Evolutionary conservation across 2,329 filamentous ascomycete genomes (phyloP).

Genomic region (Cephalotrichum gorgonifer): DNA sequence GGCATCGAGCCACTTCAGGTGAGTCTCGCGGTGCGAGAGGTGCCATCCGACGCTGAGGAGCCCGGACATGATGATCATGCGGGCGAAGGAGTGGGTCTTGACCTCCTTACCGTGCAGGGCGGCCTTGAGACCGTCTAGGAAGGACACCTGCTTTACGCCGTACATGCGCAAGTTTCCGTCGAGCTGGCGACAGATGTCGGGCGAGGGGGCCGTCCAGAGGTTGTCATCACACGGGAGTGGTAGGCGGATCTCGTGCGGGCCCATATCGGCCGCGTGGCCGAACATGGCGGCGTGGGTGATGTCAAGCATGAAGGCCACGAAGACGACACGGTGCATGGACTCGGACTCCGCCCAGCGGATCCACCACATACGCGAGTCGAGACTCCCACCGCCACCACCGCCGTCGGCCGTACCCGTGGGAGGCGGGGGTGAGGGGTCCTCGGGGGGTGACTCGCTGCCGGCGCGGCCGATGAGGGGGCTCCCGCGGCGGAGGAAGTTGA

Average conservation of each 20-base stretch:
- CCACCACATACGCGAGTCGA: conserved; percentile 54
- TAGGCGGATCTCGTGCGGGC: conserved; percentile 78
- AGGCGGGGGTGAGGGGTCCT: conserved; percentile 21
- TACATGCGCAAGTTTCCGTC: conserved; percentile 69
- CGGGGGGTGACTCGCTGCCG: conserved; percentile 68
- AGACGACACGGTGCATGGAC: conserved; percentile 76
- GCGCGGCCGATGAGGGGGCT: conserved; percentile 76
- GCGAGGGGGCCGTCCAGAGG: conserved; percentile 73
- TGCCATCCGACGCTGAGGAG: conserved; percentile 89
- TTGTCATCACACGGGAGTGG: conserved; percentile 81
- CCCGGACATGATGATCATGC: conserved; percentile 84
- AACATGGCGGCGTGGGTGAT: conserved; percentile 88
- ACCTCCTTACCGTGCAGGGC: conserved; percentile 75
- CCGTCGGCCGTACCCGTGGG: conserved; percentile 28
- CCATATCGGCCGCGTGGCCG: conserved; percentile 82
- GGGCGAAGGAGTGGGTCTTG: conserved; percentile 76
- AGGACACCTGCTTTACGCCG: conserved; percentile 68
- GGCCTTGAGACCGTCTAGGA: conserved; percentile 74
- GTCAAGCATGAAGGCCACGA: conserved; percentile 83
- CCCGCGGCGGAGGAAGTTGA: conserved; percentile 76
- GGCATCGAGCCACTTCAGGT: conserved; percentile 69
- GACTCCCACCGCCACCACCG: conserved; percentile 6
- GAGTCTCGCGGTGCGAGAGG: conserved; percentile 75
- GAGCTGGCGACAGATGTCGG: conserved; percentile 64
- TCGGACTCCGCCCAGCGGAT: conserved; percentile 82